phyloP scores from a whole-genome alignment of 345 rosid species.

The Aquilaria malaccensis region DNA sequence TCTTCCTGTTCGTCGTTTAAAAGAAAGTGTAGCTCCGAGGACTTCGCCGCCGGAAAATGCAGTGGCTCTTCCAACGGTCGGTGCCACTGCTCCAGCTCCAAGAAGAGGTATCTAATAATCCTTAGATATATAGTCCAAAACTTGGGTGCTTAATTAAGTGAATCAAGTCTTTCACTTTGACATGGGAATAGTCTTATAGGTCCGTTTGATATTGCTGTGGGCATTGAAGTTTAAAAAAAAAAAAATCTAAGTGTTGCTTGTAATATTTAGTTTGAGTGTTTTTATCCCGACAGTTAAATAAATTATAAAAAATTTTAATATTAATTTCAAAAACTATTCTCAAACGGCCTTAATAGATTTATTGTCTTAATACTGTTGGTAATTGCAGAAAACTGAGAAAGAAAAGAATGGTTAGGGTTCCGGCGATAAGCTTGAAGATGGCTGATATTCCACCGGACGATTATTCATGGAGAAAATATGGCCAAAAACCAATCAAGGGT shows the following conservation, averaged over 20 bases:
- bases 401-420: constrained; percentile 76
- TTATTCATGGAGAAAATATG: constrained; percentile 95
- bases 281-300: not conserved
- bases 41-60: constrained; percentile 48
- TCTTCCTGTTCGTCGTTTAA: constrained; percentile 48
- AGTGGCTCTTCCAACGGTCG: constrained; percentile 46
- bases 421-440: constrained; percentile 83
- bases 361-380: too few species aligned
- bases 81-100: constrained; percentile 73
- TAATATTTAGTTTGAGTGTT: not conserved
- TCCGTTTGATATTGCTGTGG: not conserved
- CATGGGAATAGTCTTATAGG: not conserved
- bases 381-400: constrained; percentile 51
- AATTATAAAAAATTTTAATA: too few species aligned
- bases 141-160: too few species aligned
- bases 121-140: too few species aligned
- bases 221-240: too few species aligned
- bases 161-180: not conserved
- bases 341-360: too few species aligned
- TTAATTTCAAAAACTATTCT: too few species aligned
- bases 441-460: constrained; percentile 97
- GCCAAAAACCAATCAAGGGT: constrained; percentile 97
- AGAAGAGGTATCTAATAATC: constrained; percentile 47
- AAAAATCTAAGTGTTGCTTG: too few species aligned
- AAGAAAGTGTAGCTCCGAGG: constrained; percentile 78